Percentiles rank a stretch among this genome's conserved stretches.
Evolutionary conservation across 192 early-diverging fungal genomes (phyloP).

Genomic region (Coemansia sp.): DNA sequence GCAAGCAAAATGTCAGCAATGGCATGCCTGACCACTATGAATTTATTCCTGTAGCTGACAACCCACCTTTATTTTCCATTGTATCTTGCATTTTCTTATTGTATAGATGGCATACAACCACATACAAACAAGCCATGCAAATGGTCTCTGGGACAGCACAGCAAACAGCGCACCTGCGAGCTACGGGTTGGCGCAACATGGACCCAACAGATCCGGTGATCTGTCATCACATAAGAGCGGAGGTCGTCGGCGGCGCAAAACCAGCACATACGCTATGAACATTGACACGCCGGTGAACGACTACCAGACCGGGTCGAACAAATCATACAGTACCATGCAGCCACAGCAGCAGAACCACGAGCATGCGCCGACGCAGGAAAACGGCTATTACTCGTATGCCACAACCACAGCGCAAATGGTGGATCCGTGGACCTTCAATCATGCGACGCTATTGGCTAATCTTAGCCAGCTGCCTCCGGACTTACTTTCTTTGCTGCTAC

Average conservation of each 20-base stretch:
- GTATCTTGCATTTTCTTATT: neutral
- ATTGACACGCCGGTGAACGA: conserved; percentile 19
- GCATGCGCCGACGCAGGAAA: conserved; percentile 3
- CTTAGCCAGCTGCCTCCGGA: conserved; percentile 49
- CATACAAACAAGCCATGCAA: conserved; percentile 6
- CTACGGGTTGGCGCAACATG: neutral
- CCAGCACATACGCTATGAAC: conserved; percentile 41
- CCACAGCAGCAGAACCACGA: conserved; percentile 17
- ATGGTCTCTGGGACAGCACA: conserved; percentile 1
- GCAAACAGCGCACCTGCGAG: neutral
- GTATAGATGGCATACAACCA: conserved; percentile 20
- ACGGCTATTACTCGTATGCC: conserved; percentile 36
- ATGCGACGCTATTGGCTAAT: conserved; percentile 33
- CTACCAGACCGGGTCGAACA: conserved; percentile 5
- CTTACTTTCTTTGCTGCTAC: conserved; percentile 32
- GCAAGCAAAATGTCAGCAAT: neutral
- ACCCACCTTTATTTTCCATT: conserved; percentile 3
- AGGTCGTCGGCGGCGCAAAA: conserved; percentile 25
- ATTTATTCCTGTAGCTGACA: neutral
- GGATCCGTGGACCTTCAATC: conserved; percentile 50
- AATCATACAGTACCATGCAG: neutral
- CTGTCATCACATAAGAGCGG: conserved; percentile 1
- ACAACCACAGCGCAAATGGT: conserved; percentile 48
- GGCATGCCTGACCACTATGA: neutral
- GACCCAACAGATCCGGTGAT: neutral